Evolutionary conservation across 2,329 filamentous ascomycete genomes (phyloP), one percentile per base, ranked within the genome.

Genomic region (Colletotrichum gloeosporioides): DNA sequence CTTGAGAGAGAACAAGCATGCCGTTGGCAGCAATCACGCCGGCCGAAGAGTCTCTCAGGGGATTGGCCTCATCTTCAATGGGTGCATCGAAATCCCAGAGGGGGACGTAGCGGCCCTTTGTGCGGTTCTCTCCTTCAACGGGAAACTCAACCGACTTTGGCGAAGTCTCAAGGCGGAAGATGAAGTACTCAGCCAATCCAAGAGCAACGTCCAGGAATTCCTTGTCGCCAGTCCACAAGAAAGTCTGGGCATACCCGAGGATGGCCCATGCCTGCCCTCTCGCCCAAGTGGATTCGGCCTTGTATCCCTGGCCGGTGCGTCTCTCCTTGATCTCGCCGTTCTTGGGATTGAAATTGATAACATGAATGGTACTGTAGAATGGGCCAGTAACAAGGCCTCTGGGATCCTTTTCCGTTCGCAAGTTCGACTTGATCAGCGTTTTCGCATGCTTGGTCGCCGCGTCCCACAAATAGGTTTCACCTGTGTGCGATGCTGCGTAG

Each of bases 181-280:
- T 76, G 77, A 91, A 91, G 75, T 90, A 90, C 49, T 89, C 84
- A 2, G 88, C 87, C 44, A 89, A 81, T 1, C 84, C 84, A 6
- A 85, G 84, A 0, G 90, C 86, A 0, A 88, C 87, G 0, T 86
- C 80, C 1, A 90, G 81, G 65, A 89, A 90, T 3, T 82, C 82
- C 0, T 73, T 25, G 2, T 89, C 85, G 13, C 85, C 85, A 0
- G 89, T 90, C 87, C 88, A 90, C 36, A 80, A 79, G 71, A 88
- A 90, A 0, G 87, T 86, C 76, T 90, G 88, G 0, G 88, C 84
- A 66, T 89, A 90, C 0, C 89, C 89, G 18, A 89, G 81, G 18
- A 90, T 87, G 1, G 84, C 85, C 89, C 89, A 90, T 0, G 88
- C 88, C 71, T 90, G 89, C 3, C 89, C 89, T 15, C 89, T 85